A percentile compares a stretch with the other conserved stretches of the same genome.
Conservation (phyloP, 2,329 filamentous ascomycete species). For the Diaporthe eres region DNA sequence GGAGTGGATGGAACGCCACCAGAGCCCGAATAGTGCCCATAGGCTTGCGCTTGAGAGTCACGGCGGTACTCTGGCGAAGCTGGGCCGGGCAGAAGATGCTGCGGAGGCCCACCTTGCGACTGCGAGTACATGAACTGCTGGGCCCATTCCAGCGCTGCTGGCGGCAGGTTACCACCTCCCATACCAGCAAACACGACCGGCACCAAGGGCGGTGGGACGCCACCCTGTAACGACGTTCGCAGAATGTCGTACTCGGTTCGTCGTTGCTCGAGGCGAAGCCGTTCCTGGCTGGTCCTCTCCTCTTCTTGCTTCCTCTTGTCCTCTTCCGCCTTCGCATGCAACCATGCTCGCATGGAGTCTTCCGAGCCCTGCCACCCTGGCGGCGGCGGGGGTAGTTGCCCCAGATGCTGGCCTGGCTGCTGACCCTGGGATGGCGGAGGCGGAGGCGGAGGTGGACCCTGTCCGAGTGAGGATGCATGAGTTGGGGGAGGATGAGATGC, state of each 20-base stretch:
- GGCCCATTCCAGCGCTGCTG: conserved; percentile 75
- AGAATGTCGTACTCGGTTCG: conserved; percentile 82
- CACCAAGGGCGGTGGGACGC: conserved; percentile 81
- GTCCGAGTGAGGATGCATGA: conserved; percentile 48
- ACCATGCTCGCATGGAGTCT: conserved; percentile 80
- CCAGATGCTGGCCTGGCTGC: conserved; percentile 49
- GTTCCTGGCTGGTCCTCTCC: conserved; percentile 76
- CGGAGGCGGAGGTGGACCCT: conserved; percentile 44
- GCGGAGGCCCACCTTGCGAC: conserved; percentile 61
- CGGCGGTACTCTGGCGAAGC: conserved; percentile 69
- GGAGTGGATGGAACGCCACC: conserved; percentile 59
- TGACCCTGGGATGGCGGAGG: conserved; percentile 47
- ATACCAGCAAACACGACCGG: conserved; percentile 83
- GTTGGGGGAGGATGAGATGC: conserved; percentile 50
- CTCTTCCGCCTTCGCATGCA: conserved; percentile 80
- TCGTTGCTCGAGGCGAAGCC: conserved; percentile 78
- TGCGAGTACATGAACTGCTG: conserved; percentile 74
- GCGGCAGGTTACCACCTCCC: conserved; percentile 73
- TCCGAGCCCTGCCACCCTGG: conserved; percentile 78
- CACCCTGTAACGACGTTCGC: conserved; percentile 75
- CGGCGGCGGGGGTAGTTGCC: conserved; percentile 73
- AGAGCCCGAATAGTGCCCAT: conserved; percentile 58
- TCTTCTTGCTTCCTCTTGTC: conserved; percentile 82
- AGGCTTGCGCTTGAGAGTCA: conserved; percentile 63
- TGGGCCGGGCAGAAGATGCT: conserved; percentile 65